Conservation (phyloP, 441 rosid species). For the Populus hybrid region DNA sequence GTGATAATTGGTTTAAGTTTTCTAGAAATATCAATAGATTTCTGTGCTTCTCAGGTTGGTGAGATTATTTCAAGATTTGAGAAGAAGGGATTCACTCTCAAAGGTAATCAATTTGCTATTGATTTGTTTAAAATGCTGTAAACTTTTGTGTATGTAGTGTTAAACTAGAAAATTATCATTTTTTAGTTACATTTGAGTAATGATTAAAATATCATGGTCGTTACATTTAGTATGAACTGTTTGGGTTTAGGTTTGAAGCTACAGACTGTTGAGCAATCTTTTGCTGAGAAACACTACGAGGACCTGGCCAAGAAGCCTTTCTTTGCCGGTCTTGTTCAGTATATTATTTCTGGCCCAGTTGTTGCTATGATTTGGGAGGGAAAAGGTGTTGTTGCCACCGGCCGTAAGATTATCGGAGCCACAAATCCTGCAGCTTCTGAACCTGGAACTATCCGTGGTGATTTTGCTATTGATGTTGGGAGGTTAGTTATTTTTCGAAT, state of each 20-base stretch:
- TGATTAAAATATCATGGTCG: not conserved
- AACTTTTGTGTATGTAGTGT: not conserved
- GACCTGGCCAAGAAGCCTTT: slow-evolving; percentile 83
- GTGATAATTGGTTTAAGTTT: not conserved
- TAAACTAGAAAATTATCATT: not conserved
- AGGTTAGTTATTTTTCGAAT: slow-evolving; percentile 34
- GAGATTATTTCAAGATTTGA: slow-evolving; percentile 84
- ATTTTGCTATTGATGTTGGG: slow-evolving; percentile 83
- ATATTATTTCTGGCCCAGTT: slow-evolving; percentile 90
- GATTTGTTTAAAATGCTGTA: not conserved
- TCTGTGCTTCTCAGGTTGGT: slow-evolving; percentile 52
- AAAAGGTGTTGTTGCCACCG: slow-evolving; percentile 70
- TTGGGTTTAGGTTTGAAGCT: slow-evolving; percentile 61
- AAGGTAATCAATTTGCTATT: slow-evolving; percentile 38
- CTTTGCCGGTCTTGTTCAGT: slow-evolving; percentile 80
- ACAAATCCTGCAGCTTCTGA: slow-evolving; percentile 89
- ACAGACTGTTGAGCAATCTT: slow-evolving; percentile 59
- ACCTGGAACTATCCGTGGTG: slow-evolving; percentile 98
- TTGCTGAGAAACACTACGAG: slow-evolving; percentile 82
- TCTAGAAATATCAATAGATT: not conserved
- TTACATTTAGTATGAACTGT: not conserved
- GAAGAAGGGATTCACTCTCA: slow-evolving; percentile 89
- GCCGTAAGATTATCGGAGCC: slow-evolving; percentile 91
- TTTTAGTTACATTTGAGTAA: not conserved
- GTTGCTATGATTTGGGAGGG: slow-evolving; percentile 98